Conservation (phyloP, 768 basidiomycete species). For the Collybia sp. region DNA sequence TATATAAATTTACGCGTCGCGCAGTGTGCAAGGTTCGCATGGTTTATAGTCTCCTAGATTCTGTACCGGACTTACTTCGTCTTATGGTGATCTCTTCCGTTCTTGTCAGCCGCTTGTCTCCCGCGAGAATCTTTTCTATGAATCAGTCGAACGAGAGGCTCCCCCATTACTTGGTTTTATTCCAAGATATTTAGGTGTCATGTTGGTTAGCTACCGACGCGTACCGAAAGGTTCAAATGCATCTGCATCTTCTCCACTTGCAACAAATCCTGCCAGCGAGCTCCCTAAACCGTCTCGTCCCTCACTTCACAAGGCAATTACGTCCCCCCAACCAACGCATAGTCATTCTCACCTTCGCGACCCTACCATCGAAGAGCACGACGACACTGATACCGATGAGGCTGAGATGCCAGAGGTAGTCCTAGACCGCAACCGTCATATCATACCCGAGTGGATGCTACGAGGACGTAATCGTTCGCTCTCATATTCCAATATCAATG, state of each 20-base stretch:
- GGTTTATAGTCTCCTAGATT: constrained; percentile 7
- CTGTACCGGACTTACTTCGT: constrained; percentile 16
- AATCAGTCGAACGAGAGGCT: constrained; percentile 90
- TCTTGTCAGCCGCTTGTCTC: constrained; percentile 82
- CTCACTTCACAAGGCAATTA: constrained; percentile 20
- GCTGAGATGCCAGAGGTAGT: constrained; percentile 93
- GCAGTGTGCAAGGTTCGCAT: constrained; percentile 94
- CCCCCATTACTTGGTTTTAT: constrained; percentile 92
- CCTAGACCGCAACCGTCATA: constrained; percentile 90
- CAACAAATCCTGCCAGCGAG: constrained; percentile 13
- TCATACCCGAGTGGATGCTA: constrained; percentile 92
- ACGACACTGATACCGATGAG: constrained; percentile 52
- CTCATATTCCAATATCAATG: constrained; percentile 41
- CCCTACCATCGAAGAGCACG: constrained; percentile 16
- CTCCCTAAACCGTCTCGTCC: constrained; percentile 16
- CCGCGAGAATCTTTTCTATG: constrained; percentile 96
- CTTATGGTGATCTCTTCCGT: constrained; percentile 8
- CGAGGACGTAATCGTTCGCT: constrained; percentile 46
- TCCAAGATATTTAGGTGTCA: constrained; percentile 97
- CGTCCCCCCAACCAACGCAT: constrained; percentile 12
- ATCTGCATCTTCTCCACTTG: constrained; percentile 8
- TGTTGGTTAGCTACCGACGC: constrained; percentile 94
- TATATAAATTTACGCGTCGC: constrained; percentile 96
- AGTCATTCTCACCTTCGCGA: background rate
- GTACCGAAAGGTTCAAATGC: constrained; percentile 44